phyloP scores from a whole-genome alignment of 306 rosid species.

The Pterocarpus santalinus region DNA sequence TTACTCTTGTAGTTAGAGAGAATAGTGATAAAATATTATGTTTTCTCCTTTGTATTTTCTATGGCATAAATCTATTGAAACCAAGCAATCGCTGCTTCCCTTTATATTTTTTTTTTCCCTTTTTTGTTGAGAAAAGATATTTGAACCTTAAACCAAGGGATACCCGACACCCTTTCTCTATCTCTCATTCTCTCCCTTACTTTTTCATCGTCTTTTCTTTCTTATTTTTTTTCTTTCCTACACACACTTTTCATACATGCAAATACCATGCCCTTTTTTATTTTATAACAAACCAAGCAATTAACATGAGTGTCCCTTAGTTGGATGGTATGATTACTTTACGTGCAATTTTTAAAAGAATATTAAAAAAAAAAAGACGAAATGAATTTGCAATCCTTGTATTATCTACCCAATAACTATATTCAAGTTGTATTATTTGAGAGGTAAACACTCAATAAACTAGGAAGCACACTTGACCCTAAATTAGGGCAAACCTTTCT shows the following conservation, averaged over 20 bases:
- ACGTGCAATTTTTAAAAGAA: slow-evolving; percentile 14
- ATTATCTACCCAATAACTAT: background rate
- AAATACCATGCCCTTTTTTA: no score
- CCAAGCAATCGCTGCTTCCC: slow-evolving; percentile 18
- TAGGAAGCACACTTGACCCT: no score
- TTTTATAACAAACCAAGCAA: background rate
- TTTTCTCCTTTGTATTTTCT: background rate
- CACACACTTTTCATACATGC: no score
- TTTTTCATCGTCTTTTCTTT: no score
- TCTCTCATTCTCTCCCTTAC: no score
- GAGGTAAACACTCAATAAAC: no score
- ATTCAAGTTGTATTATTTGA: background rate
- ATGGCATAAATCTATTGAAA: slow-evolving; percentile 29
- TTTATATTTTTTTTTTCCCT: background rate
- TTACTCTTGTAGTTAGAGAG: slow-evolving; percentile 17
- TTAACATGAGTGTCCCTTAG: slow-evolving; percentile 13
- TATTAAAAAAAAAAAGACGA: background rate
- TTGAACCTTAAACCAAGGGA: no score
- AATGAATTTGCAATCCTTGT: background rate
- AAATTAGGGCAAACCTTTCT: no score
- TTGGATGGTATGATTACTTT: slow-evolving; percentile 39
- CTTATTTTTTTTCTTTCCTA: no score
- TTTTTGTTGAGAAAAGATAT: no score
- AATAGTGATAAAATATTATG: background rate
- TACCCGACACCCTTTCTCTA: no score